Evolutionary conservation across 257 asterid genomes (phyloP), one percentile per base, ranked within the genome.

Genomic region (Sherardia arvensis): DNA sequence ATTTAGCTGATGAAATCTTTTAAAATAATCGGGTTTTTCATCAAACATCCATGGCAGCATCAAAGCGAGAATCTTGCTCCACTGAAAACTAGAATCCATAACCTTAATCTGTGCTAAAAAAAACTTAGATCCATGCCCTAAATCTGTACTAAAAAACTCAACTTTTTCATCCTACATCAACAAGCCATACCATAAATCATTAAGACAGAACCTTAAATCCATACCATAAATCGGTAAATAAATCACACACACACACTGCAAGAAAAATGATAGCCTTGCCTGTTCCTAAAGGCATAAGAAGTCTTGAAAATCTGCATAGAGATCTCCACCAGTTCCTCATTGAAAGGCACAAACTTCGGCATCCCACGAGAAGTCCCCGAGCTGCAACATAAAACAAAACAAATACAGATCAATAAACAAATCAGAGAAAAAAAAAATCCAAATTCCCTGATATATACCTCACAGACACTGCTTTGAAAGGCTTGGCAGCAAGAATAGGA

Each of bases 291-390:
- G 23, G 97, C 79, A 71, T 84, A 87, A 27, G 97, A 93, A 4
- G 99, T 93, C 77, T 81, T 87, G 83, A 40, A 90, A 22, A 93
- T 81, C 64, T 90, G 99, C 89, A 80, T 81, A 18, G 99, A 90
- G 66, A 81, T 74, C 36, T 93, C 95, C 92, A 90, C 74, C 80
- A 93, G 76, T 68, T 84, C 97, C 69, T 90, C 96, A 77, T 87
- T 93, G 83, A 93, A 93, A 66, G 97, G 99, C 45, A 93, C 99
- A 75, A 93, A 84, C 91, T 93, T 93, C 20, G 99, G 99, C 92
- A 81, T 93, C 75, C 99, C 99, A 53, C 83, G 91, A 76, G 96
- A 90, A 0, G 99, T 93, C 49, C 99, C 99, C 20, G 99, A 93
- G 69, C 99, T 93, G 85, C 77, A 79, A 74, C 27, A 34, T 2